Conservation (phyloP, 345 rosid genomes). For the Microcos paniculata region DNA sequence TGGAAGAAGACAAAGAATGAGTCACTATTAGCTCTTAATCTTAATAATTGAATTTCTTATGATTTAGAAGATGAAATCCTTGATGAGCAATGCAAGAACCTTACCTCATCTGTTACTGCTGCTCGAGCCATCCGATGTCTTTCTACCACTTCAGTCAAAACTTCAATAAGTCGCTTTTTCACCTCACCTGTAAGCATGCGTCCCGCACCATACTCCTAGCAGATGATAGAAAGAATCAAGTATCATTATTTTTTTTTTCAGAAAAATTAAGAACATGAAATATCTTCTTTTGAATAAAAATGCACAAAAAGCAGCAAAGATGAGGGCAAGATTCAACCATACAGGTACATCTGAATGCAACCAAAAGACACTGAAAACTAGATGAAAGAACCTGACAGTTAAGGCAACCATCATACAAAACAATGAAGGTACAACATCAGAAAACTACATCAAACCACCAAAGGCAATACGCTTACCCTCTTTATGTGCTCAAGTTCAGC, state of each 20-base stretch:
- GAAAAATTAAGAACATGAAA: not conserved
- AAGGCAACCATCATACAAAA: not conserved
- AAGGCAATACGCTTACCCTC: constrained; percentile 40
- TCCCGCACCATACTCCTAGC: constrained; percentile 82
- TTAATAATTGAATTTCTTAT: not conserved
- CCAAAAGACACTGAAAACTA: not conserved
- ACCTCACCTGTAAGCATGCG: constrained; percentile 85
- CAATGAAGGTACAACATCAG: not conserved
- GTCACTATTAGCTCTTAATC: not conserved
- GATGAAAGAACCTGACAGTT: not conserved
- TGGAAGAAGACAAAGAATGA: constrained; percentile 22
- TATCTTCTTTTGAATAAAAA: not conserved
- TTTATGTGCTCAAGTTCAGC: constrained; percentile 77
- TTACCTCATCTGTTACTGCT: constrained; percentile 81
- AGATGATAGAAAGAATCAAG: not conserved
- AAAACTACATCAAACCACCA: not conserved
- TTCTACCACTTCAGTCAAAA: constrained; percentile 73
- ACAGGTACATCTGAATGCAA: not conserved
- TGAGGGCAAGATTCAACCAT: not conserved
- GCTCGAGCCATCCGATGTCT: constrained; percentile 79
- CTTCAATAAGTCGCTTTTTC: constrained; percentile 64
- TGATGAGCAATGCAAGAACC: constrained; percentile 12
- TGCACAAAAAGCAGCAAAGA: not conserved
- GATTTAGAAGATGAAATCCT: not conserved
- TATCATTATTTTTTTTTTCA: not conserved